These are phyloP conservation scores for Auriscalpium orientale DNA, from an alignment of 768 basidiomycete genomes.

Conservation along the genomic window DNA sequence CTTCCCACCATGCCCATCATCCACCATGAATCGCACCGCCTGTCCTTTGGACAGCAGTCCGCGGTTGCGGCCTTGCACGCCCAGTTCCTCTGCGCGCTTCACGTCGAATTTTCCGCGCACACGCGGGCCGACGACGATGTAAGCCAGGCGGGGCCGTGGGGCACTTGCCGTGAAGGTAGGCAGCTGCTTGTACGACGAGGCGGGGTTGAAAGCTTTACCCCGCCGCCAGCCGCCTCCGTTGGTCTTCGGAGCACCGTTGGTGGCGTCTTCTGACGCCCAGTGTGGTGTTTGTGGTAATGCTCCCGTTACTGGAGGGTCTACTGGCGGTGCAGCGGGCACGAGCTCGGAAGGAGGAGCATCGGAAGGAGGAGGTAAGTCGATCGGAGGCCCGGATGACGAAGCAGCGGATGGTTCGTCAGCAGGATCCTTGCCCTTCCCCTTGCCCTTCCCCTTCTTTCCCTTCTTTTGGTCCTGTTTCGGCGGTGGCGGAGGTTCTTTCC, in stretches of 20 bases:
- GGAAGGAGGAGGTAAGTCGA: too few species aligned
- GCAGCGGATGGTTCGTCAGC: background rate
- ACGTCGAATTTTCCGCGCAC: constrained; percentile 66
- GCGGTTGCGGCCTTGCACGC: constrained; percentile 59
- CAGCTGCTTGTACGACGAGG: constrained; percentile 4
- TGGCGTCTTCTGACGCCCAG: constrained; percentile 2
- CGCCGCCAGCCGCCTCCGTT: background rate
- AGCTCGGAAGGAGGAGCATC: too few species aligned
- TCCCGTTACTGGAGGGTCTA: background rate
- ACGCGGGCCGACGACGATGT: constrained; percentile 35
- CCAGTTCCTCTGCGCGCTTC: constrained; percentile 52
- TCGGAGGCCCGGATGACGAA: background rate
- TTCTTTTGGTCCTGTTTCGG: background rate
- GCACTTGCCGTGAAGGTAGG: background rate
- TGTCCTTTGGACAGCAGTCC: constrained; percentile 57
- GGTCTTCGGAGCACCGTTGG: background rate
- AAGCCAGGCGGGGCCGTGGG: constrained; percentile 21
- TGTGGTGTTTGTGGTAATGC: constrained; percentile 8
- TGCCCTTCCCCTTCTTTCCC: background rate
- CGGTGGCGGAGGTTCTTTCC: constrained; percentile 10
- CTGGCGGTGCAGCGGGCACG: background rate
- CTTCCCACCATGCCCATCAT: constrained; percentile 34
- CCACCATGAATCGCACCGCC: constrained; percentile 46
- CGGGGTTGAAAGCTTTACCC: constrained; percentile 2
- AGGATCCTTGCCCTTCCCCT: constrained; percentile 1